Evolutionary conservation across 2,329 filamentous ascomycete species (phyloP), one percentile per base, ranked within the genome.

Genomic region (Trichoderma gracile): DNA sequence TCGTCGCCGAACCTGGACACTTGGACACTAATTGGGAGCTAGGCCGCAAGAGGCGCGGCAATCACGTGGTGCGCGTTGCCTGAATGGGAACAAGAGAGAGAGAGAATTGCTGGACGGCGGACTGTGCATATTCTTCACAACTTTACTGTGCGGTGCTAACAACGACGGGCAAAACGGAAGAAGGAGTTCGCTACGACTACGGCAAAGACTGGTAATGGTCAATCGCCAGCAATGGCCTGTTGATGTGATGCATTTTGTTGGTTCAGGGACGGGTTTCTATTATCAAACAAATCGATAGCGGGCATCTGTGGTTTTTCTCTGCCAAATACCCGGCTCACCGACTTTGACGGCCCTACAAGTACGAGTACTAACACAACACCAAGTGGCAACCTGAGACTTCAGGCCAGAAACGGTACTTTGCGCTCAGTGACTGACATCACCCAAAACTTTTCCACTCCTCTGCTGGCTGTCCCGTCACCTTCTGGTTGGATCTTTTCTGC

Each of bases 311-410:
- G 27, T 21, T 0, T 1, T 21, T 12, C 33, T 38, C 40, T 43
- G 40, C 15, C 40, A 43, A 43, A 7, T 7, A 17, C 40, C 15
- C 40, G 40, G 15, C 6, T 17, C n/a, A 43, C 40, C 40, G 40
- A 38, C 33, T 14, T 38, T 38, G 5, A n/a, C 5, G 40, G 40
- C 15, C 2, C 17, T 3, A 2, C 8, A 40, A 3, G 7, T 40
- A 40, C 38, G 2, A 12, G 9, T 43, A 43, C n/a, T n/a, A 9
- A 17, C 40, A 43, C 40, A 38, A 12, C 33, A 14, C 33, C 33
- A 12, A 14, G 33, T 5, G 33, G 33, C 25, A 63, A 73, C 74
- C 73, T 76, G 71, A 76, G 69, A 74, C 70, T 72, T 76, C 73
- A 75, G 74, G 74, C 74, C 68, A 65, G 67, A 70, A 61, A 57